phyloP scores from a whole-genome alignment of 257 asterid genomes.

The Solanum sejunctum region DNA sequence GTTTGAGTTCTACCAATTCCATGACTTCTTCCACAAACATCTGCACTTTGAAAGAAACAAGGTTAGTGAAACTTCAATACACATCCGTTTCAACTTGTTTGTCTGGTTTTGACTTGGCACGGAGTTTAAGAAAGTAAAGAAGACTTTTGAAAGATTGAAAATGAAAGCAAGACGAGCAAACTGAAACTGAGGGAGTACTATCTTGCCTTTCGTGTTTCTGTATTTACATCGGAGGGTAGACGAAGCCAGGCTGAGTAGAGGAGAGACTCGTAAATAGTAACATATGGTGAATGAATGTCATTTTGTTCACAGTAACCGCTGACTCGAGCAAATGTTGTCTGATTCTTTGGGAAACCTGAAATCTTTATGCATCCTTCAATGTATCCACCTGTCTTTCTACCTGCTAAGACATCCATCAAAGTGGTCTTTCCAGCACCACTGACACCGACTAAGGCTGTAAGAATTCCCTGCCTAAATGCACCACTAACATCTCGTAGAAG shows the following conservation, averaged over 20 bases:
- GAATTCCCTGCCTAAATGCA: slow-evolving; percentile 68
- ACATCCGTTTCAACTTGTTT: not conserved
- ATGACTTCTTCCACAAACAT: slow-evolving; percentile 89
- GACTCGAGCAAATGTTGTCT: slow-evolving; percentile 71
- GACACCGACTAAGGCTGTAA: slow-evolving; percentile 77
- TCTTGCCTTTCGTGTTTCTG: slow-evolving; percentile 61
- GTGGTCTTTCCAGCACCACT: slow-evolving; percentile 97
- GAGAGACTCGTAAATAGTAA: slow-evolving; percentile 74
- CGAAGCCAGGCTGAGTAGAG: slow-evolving; percentile 91
- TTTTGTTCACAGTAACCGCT: slow-evolving; percentile 88
- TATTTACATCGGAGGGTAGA: slow-evolving; percentile 59
- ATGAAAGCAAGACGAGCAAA: not conserved
- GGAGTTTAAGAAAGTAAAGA: not conserved
- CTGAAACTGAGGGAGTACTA: not conserved
- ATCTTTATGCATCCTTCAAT: slow-evolving; percentile 64
- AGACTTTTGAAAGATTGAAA: not conserved
- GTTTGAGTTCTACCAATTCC: slow-evolving; percentile 71
- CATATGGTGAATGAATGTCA: slow-evolving; percentile 83
- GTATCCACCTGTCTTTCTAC: slow-evolving; percentile 75
- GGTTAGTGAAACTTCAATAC: not conserved
- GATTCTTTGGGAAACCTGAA: slow-evolving; percentile 75
- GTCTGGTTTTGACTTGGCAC: not conserved
- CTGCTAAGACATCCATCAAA: slow-evolving; percentile 85
- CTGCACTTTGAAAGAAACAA: slow-evolving; percentile 10
- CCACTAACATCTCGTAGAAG: slow-evolving; percentile 68